Base-by-base conservation (phyloP, 1,139 yeast species). In the Candida gigantensis region DNA sequence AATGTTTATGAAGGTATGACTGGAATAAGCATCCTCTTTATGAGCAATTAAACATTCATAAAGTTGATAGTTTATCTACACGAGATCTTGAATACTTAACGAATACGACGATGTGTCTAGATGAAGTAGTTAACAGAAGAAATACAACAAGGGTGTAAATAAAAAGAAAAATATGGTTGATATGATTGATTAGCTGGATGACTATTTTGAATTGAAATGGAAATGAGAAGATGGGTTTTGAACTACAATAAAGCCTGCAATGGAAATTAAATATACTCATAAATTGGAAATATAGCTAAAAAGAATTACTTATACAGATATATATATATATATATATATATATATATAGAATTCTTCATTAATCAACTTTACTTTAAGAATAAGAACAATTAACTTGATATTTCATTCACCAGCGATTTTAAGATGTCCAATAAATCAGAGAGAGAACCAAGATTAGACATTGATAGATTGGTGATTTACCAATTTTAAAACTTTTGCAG, bases 401-500 rank as follows among this genome's bases (percentile, higher is more conserved):
- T n/a, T n/a, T n/a, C n/a, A n/a, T n/a, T n/a, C n/a, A n/a, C n/a
- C n/a, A 31, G n/a, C 20, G 28, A 32, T 27, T 34, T 37, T 6
- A 18, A 18, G 5, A 7, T 18, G 27, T 38, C 47, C 14, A 46
- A 39, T 17, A 35, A 10, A 2, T 14, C 21, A 4, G 57, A 3
- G 8, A 21, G 55, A 30, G 70, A 58, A 40, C 81, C 81, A 7
- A 67, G 98, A 32, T 61, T 92, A 24, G 95, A 87, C 6, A 90
- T 92, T 30, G 68, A 81, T 29, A 77, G 79, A 49, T 62, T 92
- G 23, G 84, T 83, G 0, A 69, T 94, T 32, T n/a, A 82, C 83
- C 4, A 85, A 94, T 55, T 94, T 92, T 74, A 94, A 94, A 55
- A 89, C 97, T 0, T 94, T 94, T 57, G 97, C 97, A 0, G 98